phyloP scores from a whole-genome alignment of 2,329 filamentous ascomycete species.

The Aspergillus sp. region DNA sequence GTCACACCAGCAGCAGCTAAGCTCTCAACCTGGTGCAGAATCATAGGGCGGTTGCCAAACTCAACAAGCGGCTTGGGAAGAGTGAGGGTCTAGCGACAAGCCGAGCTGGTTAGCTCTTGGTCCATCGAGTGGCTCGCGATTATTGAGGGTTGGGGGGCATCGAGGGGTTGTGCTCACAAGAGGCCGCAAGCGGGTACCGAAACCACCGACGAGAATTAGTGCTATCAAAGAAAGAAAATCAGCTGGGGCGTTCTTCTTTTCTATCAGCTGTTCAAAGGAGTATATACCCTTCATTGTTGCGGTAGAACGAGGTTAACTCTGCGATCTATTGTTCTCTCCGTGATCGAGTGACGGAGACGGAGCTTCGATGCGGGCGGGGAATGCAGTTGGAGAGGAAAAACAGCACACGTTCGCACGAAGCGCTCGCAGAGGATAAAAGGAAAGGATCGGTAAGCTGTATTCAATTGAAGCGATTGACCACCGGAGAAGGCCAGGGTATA shows the following conservation, averaged over 20 bases:
- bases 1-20: constrained; percentile 91
- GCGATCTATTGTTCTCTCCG: constrained; percentile 4
- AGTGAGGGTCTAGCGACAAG: constrained; percentile 72
- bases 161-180: constrained; percentile 63
- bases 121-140: neutral
- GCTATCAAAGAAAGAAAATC: constrained; percentile 53
- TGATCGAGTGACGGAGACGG: constrained; percentile 14
- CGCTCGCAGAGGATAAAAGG: neutral
- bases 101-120: constrained; percentile 16
- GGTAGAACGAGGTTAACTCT: constrained; percentile 7
- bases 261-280: neutral
- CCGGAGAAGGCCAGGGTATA: neutral
- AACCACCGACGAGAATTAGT: constrained; percentile 98
- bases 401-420: neutral
- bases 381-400: neutral
- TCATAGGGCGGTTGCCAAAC: constrained; percentile 99
- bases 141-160: constrained; percentile 15
- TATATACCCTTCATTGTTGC: constrained; percentile 20
- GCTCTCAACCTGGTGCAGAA: constrained; percentile 95
- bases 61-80: constrained; percentile 97
- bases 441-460: neutral
- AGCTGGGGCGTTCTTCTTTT: neutral
- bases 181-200: constrained; percentile 95
- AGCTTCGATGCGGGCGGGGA: constrained; percentile 8
- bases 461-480: constrained; percentile 1